These are phyloP conservation scores for Phytopythium aichiense DNA, from an alignment of 352 stramenopile genomes.

Conservation along the genomic window DNA sequence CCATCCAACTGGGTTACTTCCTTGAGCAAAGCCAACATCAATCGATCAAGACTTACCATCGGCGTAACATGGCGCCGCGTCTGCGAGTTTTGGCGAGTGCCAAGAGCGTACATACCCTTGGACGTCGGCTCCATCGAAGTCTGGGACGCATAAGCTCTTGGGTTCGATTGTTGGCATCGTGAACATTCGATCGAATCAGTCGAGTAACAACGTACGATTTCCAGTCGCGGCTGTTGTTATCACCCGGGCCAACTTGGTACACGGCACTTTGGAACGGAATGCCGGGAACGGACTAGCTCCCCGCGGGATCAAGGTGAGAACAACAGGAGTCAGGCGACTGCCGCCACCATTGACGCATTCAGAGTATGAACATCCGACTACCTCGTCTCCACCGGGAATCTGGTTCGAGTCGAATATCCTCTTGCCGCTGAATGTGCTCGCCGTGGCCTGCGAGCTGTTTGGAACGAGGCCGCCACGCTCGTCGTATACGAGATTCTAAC, in stretches of 20 bases:
- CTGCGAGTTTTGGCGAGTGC: slow-evolving; percentile 49
- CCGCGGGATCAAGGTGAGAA: not conserved
- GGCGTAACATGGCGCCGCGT: slow-evolving; percentile 61
- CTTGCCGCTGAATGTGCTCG: slow-evolving; percentile 27
- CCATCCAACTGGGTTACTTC: not conserved
- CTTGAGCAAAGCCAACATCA: not conserved
- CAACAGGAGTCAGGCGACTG: not conserved
- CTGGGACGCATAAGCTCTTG: slow-evolving; percentile 61
- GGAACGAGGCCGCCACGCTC: slow-evolving; percentile 60
- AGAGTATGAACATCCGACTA: not conserved
- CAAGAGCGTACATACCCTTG: slow-evolving; percentile 41
- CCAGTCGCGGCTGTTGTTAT: slow-evolving; percentile 38
- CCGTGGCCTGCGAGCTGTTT: slow-evolving; percentile 11
- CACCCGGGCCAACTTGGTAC: slow-evolving; percentile 36
- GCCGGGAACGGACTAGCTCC: slow-evolving; percentile 27
- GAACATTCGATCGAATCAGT: not conserved
- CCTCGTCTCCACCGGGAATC: slow-evolving; percentile 16
- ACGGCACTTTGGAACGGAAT: slow-evolving; percentile 65
- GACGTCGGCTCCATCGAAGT: slow-evolving; percentile 43
- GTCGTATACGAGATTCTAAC: slow-evolving; percentile 50
- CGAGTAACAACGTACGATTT: slow-evolving; percentile 47
- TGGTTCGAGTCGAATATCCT: slow-evolving; percentile 60
- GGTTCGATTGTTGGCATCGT: not conserved
- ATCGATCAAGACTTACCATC: slow-evolving; percentile 23
- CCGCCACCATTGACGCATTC: not conserved